phyloP scores from a whole-genome alignment of 164 flowering plant genomes.

The Tinospora cordifolia region DNA sequence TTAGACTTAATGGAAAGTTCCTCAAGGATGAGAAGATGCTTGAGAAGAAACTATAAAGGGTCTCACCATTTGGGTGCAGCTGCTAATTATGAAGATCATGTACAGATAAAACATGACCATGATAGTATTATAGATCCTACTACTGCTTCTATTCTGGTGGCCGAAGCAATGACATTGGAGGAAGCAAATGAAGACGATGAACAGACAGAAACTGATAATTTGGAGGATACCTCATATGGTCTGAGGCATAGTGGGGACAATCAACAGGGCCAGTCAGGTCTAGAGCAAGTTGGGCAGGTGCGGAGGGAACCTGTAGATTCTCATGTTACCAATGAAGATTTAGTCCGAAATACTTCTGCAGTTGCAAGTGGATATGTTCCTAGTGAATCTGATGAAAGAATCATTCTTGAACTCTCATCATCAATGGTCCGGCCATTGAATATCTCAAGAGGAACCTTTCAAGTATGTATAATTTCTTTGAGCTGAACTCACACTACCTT shows the following conservation, averaged over 20 bases:
- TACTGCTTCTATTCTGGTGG: conserved; percentile 55
- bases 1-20: conserved; percentile 89
- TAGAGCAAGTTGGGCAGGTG: conserved; percentile 30
- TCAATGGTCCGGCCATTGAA: conserved; percentile 84
- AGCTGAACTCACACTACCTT: not conserved
- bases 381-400: conserved; percentile 84
- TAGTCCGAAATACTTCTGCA: conserved; percentile 41
- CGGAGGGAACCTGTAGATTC: conserved; percentile 30
- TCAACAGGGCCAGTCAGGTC: conserved; percentile 31
- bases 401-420: conserved; percentile 83
- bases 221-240: conserved; percentile 26
- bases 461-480: conserved; percentile 42
- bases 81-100: conserved; percentile 69
- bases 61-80: conserved; percentile 88
- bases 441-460: conserved; percentile 79
- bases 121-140: conserved; percentile 41
- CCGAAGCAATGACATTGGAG: conserved; percentile 77
- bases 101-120: conserved; percentile 26
- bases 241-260: conserved; percentile 32
- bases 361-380: conserved; percentile 83
- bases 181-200: conserved; percentile 66
- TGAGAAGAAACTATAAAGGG: conserved; percentile 75
- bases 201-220: conserved; percentile 38
- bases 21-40: conserved; percentile 76
- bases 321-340: conserved; percentile 33